These are phyloP conservation scores for Symbiodinium pilosum DNA, from an alignment of 73 alveolate species.

Conservation along the genomic window DNA sequence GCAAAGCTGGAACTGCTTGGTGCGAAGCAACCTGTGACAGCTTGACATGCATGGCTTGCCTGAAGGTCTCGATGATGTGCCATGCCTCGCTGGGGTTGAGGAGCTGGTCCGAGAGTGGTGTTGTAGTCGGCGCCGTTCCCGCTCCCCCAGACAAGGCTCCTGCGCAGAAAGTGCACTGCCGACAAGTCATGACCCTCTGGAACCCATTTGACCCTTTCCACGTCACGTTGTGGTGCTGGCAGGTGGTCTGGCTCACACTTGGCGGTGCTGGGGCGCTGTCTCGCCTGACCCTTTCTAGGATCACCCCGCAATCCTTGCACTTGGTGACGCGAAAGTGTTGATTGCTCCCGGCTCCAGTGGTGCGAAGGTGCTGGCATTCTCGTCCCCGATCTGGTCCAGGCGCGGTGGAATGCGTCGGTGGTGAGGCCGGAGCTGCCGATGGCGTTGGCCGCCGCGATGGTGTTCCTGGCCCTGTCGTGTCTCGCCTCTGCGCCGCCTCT, in stretches of 20 bases:
- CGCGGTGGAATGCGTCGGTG: too few relatives aligned
- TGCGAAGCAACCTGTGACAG: neutral
- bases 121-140: neutral
- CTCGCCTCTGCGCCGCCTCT: too few relatives aligned
- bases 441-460: too few relatives aligned
- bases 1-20: neutral
- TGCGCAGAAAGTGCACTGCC: neutral
- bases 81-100: neutral
- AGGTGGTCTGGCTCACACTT: neutral
- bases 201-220: slow-evolving; percentile 14
- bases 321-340: neutral
- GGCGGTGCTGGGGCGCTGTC: neutral
- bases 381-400: neutral
- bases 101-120: too few relatives aligned
- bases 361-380: neutral
- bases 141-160: too few relatives aligned
- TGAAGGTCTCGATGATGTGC: neutral
- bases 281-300: neutral
- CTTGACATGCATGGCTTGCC: neutral
- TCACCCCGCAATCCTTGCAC: neutral
- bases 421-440: too few relatives aligned
- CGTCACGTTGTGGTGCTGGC: neutral
- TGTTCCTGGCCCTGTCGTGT: too few relatives aligned
- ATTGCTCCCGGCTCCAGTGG: neutral
- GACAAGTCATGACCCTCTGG: neutral